These are phyloP conservation scores for Talinum fruticosum DNA, from an alignment of 148 eudicot genomes.

Conservation along the genomic window DNA sequence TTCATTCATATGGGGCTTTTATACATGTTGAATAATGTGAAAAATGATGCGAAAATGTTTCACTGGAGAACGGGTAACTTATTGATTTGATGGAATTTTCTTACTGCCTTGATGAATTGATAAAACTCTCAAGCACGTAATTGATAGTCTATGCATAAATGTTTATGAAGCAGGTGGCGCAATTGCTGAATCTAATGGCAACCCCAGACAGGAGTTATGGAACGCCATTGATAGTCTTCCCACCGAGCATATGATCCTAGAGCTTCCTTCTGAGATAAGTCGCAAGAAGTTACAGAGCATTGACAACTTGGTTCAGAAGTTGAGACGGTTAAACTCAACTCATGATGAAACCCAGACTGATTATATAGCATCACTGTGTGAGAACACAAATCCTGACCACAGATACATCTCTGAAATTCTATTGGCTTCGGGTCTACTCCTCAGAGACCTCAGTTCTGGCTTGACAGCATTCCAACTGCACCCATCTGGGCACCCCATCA, in stretches of 20 bases:
- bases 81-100: not conserved
- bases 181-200: constrained; percentile 26
- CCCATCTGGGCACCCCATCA: constrained; percentile 80
- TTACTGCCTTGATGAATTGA: not conserved
- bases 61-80: not conserved
- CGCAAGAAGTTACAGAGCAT: constrained; percentile 72
- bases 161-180: constrained; percentile 27
- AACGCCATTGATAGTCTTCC: constrained; percentile 27
- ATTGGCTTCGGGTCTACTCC: constrained; percentile 85
- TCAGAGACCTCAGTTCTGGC: constrained; percentile 70
- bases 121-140: not conserved
- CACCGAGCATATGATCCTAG: constrained; percentile 22
- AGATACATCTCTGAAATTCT: constrained; percentile 85
- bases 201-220: constrained; percentile 28
- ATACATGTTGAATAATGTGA: not conserved
- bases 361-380: constrained; percentile 87
- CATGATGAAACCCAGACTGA: constrained; percentile 77
- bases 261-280: constrained; percentile 44
- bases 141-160: not conserved
- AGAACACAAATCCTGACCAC: constrained; percentile 72
- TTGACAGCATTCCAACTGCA: constrained; percentile 63
- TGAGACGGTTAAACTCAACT: constrained; percentile 66
- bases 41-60: not conserved
- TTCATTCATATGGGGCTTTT: not conserved
- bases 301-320: constrained; percentile 77